Evolutionary conservation across 805 yeast genomes (phyloP), one percentile per base, ranked within the genome.

Genomic region (Metschnikowia arizonensis): DNA sequence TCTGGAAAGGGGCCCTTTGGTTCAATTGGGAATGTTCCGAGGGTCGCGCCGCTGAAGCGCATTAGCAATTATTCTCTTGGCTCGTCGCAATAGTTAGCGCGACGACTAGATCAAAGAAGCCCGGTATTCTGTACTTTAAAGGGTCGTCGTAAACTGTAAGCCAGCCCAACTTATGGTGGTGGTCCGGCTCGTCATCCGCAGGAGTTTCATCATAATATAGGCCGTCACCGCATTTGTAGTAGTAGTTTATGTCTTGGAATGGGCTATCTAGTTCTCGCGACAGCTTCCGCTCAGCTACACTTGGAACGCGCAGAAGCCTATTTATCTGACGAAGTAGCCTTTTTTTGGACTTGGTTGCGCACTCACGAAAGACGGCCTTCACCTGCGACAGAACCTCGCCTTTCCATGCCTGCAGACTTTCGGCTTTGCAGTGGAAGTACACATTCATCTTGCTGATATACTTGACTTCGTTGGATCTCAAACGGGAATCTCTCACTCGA

Each of bases 171-270:
- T 80, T 82, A 45, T 66, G 72, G 10, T 33, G 46, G 39, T 77
- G 79, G 57, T 76, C 78, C 0, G 86, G 85, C 3, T 76, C 66
- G 58, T 82, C 87, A 58, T 82, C 87, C 11, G 65, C 65, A 0
- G 85, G 81, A 43, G 69, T 68, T 8, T 40, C 48, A 14, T 45
- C 47, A 40, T 62, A 66, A 28, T 66, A 61, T 4, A 80, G 63
- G 2, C 86, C 86, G 60, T 81, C 86, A n/a, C 79, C 78, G 0
- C 81, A 72, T 12, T 58, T 58, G 46, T 62, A 72, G 54, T 66
- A 76, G 19, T 60, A 58, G 31, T 60, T 60, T 8, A 57, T 48
- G 29, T 59, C 61, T 2, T 5, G 49, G 35, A 46, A 59, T 5
- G 47, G 47, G 6, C 33, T 29, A 8, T 34, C 30, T 14, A 15